Evolutionary conservation across 169 alveolate species (phyloP).

Genomic region (Nephromyces sp.): DNA sequence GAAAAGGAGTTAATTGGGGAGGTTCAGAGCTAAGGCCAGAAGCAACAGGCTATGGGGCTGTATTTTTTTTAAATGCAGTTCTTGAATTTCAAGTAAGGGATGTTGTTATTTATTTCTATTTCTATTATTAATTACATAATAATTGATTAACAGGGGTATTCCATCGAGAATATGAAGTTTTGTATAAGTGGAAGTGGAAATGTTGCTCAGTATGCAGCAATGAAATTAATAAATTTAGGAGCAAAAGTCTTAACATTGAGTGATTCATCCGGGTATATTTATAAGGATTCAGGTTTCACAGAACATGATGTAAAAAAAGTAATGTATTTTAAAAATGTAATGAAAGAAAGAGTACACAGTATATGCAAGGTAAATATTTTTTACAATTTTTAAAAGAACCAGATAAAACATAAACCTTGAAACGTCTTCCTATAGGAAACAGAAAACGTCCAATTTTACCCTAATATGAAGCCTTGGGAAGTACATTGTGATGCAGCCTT

Average conservation of each 20-base stretch:
- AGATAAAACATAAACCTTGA: too few species aligned
- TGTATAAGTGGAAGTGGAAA: conserved; percentile 74
- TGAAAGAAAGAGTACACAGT: conserved; percentile 40
- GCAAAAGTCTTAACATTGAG: conserved; percentile 60
- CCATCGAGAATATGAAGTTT: conserved; percentile 46
- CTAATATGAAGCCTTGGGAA: conserved; percentile 26
- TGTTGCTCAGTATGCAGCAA: conserved; percentile 67
- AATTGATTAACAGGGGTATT: not conserved
- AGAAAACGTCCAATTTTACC: not conserved
- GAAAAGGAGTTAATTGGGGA: conserved; percentile 67
- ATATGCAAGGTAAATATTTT: conserved; percentile 27
- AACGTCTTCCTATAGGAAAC: too few species aligned
- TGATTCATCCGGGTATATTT: conserved; percentile 57
- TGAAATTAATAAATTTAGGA: conserved; percentile 58
- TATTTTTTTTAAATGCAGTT: conserved; percentile 51
- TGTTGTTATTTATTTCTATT: not conserved
- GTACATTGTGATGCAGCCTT: conserved; percentile 52
- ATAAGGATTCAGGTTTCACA: conserved; percentile 56
- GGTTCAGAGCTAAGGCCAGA: conserved; percentile 68
- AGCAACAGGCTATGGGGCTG: conserved; percentile 77
- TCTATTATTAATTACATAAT: too few species aligned
- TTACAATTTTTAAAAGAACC: too few species aligned
- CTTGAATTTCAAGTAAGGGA: conserved; percentile 16
- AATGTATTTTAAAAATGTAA: conserved; percentile 46
- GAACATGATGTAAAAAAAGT: conserved; percentile 36